Conservation (phyloP, 805 yeast genomes). For the Clavispora fructus region DNA sequence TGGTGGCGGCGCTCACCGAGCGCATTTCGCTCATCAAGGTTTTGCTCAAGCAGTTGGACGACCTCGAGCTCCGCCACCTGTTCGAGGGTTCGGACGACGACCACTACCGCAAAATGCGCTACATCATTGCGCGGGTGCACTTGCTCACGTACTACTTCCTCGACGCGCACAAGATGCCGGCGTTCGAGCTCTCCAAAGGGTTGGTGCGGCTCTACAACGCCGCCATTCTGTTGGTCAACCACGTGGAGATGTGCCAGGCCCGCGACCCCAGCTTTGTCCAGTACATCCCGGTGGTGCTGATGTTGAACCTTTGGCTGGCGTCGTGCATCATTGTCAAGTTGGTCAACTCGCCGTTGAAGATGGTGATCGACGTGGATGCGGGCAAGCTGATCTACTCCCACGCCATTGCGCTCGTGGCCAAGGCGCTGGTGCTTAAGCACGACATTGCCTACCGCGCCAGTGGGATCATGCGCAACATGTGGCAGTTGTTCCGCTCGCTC, state of each 20-base stretch:
- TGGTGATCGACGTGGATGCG: conserved; percentile 59
- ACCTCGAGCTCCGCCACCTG: conserved; percentile 55
- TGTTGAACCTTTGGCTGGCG: conserved; percentile 87
- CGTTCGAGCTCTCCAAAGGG: conserved; percentile 65
- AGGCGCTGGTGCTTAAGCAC: conserved; percentile 82
- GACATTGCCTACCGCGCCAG: conserved; percentile 91
- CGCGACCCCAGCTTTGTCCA: conserved; percentile 59
- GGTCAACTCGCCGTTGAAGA: conserved; percentile 66
- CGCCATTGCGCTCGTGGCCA: conserved; percentile 64
- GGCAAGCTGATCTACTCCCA: conserved; percentile 67
- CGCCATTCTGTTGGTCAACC: conserved; percentile 64
- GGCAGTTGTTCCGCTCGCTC: conserved; percentile 77
- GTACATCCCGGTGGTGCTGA: conserved; percentile 79
- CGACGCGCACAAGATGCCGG: conserved; percentile 49
- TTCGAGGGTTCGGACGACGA: conserved; percentile 42
- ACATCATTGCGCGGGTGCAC: conserved; percentile 75
- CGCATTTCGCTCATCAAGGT: conserved; percentile 70
- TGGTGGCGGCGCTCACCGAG: conserved; percentile 63
- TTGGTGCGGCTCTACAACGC: conserved; percentile 76
- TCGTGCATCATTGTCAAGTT: conserved; percentile 78
- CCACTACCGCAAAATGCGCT: conserved; percentile 62
- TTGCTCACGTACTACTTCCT: conserved; percentile 76
- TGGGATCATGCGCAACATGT: conserved; percentile 89
- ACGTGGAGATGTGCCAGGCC: conserved; percentile 56
- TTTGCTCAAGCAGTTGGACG: conserved; percentile 67